Percentiles rank a stretch among this genome's conserved stretches.
Conservation (phyloP, 257 asterid genomes). For the Anisodus acutangulus region DNA sequence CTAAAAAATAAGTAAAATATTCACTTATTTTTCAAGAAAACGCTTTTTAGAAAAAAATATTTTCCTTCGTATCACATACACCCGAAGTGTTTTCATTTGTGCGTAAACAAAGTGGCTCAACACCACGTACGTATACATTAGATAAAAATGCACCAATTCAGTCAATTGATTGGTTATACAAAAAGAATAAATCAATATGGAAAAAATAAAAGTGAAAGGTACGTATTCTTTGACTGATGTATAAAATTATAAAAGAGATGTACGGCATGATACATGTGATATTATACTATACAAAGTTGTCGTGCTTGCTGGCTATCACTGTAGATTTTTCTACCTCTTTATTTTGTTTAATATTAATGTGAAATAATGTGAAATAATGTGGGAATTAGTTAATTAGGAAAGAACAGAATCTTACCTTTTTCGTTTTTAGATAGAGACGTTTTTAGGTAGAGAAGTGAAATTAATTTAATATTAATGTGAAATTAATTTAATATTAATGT, state of each 20-base stretch:
- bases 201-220: neutral
- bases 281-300: neutral
- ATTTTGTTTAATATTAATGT: neutral
- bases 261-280: constrained; percentile 2
- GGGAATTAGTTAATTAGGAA: neutral
- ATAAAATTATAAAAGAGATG: neutral
- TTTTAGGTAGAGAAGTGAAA: no score
- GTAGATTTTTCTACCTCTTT: neutral
- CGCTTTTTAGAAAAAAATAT: no score
- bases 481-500: no score
- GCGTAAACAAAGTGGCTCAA: no score
- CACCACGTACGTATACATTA: neutral
- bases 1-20: no score
- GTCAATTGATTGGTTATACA: neutral
- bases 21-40: no score
- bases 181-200: neutral
- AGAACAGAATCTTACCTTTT: no score
- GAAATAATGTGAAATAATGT: neutral
- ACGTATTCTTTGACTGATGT: neutral
- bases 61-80: no score
- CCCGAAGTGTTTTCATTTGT: no score
- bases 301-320: neutral
- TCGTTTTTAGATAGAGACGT: no score
- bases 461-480: no score
- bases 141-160: neutral